Conservation (phyloP, 495 filamentous ascomycete species). For the Apodospora peruviana region DNA sequence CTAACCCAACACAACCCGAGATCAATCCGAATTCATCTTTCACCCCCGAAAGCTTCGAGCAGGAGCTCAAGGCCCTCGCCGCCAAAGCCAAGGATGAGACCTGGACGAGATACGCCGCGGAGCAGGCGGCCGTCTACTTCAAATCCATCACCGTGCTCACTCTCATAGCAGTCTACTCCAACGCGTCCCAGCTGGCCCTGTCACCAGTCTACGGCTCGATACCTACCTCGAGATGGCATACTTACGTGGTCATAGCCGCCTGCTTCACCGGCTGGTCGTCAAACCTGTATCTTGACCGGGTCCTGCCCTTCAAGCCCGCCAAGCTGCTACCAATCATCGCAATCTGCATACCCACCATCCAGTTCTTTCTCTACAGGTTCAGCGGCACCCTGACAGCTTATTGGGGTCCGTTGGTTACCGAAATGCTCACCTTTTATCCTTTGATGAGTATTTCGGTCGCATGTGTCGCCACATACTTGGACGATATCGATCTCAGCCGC, state of each 20-base stretch:
- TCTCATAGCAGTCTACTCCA: slow-evolving; percentile 68
- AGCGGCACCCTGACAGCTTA: slow-evolving; percentile 60
- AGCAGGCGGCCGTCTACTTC: slow-evolving; percentile 36
- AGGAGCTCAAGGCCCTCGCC: slow-evolving; percentile 44
- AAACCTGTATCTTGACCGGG: slow-evolving; percentile 45
- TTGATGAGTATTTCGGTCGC: slow-evolving; percentile 63
- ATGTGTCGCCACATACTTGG: slow-evolving; percentile 57
- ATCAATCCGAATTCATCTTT: slow-evolving; percentile 21
- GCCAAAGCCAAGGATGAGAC: slow-evolving; percentile 45
- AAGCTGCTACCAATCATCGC: slow-evolving; percentile 75
- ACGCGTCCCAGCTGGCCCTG: slow-evolving; percentile 66
- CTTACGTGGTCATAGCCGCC: slow-evolving; percentile 55
- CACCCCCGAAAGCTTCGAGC: slow-evolving; percentile 45
- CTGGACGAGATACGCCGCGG: slow-evolving; percentile 23
- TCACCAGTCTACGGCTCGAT: slow-evolving; percentile 84
- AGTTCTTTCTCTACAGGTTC: slow-evolving; percentile 59
- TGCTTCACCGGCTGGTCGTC: slow-evolving; percentile 58
- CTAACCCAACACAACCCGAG: background rate
- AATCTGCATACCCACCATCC: slow-evolving; percentile 64
- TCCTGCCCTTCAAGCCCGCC: slow-evolving; percentile 46
- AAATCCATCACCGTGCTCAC: slow-evolving; percentile 45
- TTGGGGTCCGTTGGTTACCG: slow-evolving; percentile 69
- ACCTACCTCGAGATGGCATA: slow-evolving; percentile 66
- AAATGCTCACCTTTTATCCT: slow-evolving; percentile 65
- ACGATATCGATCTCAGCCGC: slow-evolving; percentile 49